Percentiles rank a stretch among this genome's conserved stretches.
Conservation (phyloP, 768 basidiomycete genomes). For the Scleroderma bovista region DNA sequence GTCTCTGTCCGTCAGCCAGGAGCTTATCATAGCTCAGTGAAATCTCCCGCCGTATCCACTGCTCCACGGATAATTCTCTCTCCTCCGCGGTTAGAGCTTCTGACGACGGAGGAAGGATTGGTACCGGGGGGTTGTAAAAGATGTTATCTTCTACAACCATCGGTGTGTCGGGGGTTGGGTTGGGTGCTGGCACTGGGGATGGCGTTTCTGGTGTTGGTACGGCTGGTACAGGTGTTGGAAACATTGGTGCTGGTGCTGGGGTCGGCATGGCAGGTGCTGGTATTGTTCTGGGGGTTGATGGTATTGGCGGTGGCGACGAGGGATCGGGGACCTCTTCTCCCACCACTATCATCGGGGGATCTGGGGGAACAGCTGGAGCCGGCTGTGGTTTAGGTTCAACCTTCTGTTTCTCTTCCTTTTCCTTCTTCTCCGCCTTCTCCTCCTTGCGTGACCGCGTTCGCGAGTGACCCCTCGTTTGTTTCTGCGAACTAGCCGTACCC, state of each 20-base stretch:
- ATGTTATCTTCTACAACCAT: neutral
- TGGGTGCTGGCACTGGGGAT: neutral
- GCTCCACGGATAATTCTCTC: constrained; percentile 73
- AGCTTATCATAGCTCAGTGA: constrained; percentile 59
- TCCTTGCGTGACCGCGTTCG: constrained; percentile 3
- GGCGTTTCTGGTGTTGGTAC: neutral
- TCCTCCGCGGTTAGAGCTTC: constrained; percentile 39
- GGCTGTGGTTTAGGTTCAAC: constrained; percentile 9
- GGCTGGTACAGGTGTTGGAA: neutral
- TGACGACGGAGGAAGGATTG: constrained; percentile 9
- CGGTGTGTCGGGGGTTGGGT: neutral
- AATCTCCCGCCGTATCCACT: constrained; percentile 79
- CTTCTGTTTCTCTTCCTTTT: constrained; percentile 17
- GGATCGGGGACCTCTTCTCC: neutral
- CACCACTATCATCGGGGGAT: neutral
- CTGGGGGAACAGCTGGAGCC: constrained; percentile 2
- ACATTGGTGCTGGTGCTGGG: no score
- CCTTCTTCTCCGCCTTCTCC: constrained; percentile 7
- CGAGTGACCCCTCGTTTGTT: constrained; percentile 8
- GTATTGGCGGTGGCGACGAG: neutral
- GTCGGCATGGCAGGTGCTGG: neutral
- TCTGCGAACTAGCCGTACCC: constrained; percentile 15
- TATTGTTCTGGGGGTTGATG: no score
- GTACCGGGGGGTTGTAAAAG: constrained; percentile 7
- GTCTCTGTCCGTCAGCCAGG: constrained; percentile 43